Conservation (phyloP, 805 yeast genomes). For the Nakazawaea siamensis region DNA sequence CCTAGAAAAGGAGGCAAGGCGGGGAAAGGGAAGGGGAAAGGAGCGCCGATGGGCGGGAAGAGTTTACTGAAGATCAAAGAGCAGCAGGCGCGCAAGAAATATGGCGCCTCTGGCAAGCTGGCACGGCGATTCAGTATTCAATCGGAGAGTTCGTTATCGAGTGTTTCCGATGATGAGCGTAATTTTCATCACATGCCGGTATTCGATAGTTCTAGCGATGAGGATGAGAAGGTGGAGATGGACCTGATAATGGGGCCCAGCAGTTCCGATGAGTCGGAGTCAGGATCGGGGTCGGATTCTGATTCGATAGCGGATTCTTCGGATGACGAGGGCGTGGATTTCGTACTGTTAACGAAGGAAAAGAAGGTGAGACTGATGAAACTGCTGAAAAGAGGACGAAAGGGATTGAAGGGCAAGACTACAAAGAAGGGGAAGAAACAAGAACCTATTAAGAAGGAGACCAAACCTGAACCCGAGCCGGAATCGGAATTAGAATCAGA, state of each 20-base stretch:
- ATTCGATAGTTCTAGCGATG: constrained; percentile 23
- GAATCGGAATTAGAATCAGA: too few relatives aligned
- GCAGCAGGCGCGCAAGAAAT: constrained; percentile 22
- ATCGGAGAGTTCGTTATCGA: constrained; percentile 16
- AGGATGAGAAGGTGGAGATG: constrained; percentile 20
- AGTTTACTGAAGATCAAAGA: constrained; percentile 16
- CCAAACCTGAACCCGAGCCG: neutral
- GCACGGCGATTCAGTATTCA: constrained; percentile 20
- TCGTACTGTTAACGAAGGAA: constrained; percentile 63
- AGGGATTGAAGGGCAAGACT: constrained; percentile 12
- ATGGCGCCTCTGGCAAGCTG: constrained; percentile 12
- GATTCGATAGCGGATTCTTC: constrained; percentile 29
- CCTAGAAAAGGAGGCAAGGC: constrained; percentile 19
- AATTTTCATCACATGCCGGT: constrained; percentile 17
- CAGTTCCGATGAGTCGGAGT: constrained; percentile 28
- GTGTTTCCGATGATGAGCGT: constrained; percentile 13
- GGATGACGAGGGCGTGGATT: constrained; percentile 64
- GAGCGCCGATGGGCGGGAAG: constrained; percentile 12
- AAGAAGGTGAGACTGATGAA: constrained; percentile 49
- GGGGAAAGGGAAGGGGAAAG: neutral
- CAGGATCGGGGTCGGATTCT: constrained; percentile 25
- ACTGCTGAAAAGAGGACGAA: constrained; percentile 26
- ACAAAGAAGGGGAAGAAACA: constrained; percentile 5
- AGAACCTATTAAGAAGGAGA: constrained; percentile 1
- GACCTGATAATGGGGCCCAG: constrained; percentile 17